A percentile compares a stretch with the other conserved stretches of the same genome.
Conservation (phyloP, 2,329 filamentous ascomycete species). For the Ascochyta fabae region DNA sequence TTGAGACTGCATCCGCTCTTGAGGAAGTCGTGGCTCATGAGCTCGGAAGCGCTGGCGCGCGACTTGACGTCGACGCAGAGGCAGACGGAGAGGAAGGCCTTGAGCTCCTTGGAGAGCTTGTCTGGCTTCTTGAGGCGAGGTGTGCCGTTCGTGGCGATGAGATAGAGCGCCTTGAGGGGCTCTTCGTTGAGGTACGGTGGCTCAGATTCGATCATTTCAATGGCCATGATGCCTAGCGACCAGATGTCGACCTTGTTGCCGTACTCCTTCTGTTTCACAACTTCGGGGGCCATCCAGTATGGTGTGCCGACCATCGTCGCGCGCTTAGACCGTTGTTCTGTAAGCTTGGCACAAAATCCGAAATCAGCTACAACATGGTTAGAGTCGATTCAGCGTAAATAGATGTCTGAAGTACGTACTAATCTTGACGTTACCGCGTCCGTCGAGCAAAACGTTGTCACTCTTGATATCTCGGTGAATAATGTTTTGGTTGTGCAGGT, state of each 20-base stretch:
- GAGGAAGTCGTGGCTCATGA: conserved; percentile 91
- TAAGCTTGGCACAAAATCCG: conserved; percentile 98
- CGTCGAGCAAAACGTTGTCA: conserved; percentile 95
- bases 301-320: conserved; percentile 99
- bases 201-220: conserved; percentile 99
- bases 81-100: conserved; percentile 95
- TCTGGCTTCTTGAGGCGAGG: conserved; percentile 97
- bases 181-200: conserved; percentile 98
- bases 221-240: conserved; percentile 99
- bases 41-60: conserved; percentile 87
- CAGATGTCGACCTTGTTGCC: conserved; percentile 98
- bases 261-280: conserved; percentile 99
- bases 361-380: conserved; percentile 77
- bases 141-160: conserved; percentile 97
- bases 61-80: conserved; percentile 96
- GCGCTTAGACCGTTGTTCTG: conserved; percentile 94
- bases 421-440: conserved; percentile 95
- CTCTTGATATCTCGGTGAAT: conserved; percentile 99
- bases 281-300: conserved; percentile 99
- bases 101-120: conserved; percentile 96
- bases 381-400: neutral
- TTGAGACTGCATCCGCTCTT: conserved; percentile 85
- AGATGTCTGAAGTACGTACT: conserved; percentile 65
- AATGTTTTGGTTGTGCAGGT: conserved; percentile 94
- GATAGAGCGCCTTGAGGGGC: conserved; percentile 92